Evolutionary conservation across 1,284 basidiomycete species (phyloP), one percentile per base, ranked within the genome.

Genomic region (Rhodotorula sp.): DNA sequence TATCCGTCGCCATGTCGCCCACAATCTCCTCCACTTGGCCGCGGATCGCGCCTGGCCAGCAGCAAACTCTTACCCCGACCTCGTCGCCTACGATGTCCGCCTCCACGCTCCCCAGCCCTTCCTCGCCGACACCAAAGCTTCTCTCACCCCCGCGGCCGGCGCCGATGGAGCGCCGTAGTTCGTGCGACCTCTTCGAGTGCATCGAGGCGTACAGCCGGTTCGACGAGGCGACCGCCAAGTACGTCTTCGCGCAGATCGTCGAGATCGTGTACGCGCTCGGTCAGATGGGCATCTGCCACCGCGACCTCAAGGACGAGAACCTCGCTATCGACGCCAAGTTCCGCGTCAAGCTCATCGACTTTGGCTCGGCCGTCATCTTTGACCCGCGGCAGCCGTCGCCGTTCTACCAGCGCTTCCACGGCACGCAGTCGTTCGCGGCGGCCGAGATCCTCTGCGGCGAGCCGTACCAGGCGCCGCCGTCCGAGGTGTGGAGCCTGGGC

Each of bases 221-320:
- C 63, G 86, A 87, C n/a, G 92, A 94, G 81, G 84, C 84, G 61
- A 88, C 90, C 78, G 90, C 92, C 10, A 87, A 89, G 62, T 89
- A 89, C 81, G 88, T 96, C 72, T 93, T 96, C 80, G 85, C 86
- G 34, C 93, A 97, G 82, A 87, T 96, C 61, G 91, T 93, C 67
- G 90, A 93, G 70, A 91, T 89, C 34, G 90, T 94, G 25, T 83
- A 87, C 76, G 91, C 93, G 79, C 85, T 97, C 48, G 87, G 92
- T 69, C 82, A 82, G 50, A 86, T 86, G 62, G 92, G 93, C 9
- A 90, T 96, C 72, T 88, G 88, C 34, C 93, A 97, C 80, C 89
- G 93, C 63, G 93, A 97, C 80, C 90, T 97, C 82, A 97, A 97
- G 81, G 93, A 96, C 79, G 93, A 97, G 82, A 97, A 97, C 78